Conservation (phyloP, 768 basidiomycete species). For the Kwoniella europaea region DNA sequence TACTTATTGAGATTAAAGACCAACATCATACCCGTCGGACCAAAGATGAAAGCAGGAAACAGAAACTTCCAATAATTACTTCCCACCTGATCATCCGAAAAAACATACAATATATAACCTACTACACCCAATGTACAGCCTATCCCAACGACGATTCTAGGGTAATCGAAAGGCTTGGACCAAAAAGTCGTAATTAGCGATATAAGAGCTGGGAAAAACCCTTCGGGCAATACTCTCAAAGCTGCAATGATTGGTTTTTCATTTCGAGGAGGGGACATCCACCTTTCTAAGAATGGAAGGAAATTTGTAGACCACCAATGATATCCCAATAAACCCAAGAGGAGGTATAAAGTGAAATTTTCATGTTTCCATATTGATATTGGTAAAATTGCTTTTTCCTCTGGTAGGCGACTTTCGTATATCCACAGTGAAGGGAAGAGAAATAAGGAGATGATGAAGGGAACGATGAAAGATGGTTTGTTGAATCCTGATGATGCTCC, state of each 20-base stretch:
- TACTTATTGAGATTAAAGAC: slow-evolving; percentile 29
- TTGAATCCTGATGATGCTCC: slow-evolving; percentile 48
- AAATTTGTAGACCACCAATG: slow-evolving; percentile 33
- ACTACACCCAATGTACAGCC: slow-evolving; percentile 70
- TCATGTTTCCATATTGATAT: slow-evolving; percentile 42
- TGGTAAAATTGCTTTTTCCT: slow-evolving; percentile 40
- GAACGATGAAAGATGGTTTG: slow-evolving; percentile 38
- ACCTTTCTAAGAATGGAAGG: no score
- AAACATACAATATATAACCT: slow-evolving; percentile 60
- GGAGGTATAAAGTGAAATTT: slow-evolving; percentile 45
- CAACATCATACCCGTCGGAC: slow-evolving; percentile 31
- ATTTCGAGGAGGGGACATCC: no score
- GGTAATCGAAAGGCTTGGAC: slow-evolving; percentile 3
- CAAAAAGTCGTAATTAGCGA: no score
- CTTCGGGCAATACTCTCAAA: no score
- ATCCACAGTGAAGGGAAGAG: slow-evolving; percentile 43
- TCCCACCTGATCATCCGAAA: slow-evolving; percentile 13
- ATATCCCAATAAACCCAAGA: slow-evolving; percentile 38
- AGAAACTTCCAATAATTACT: slow-evolving; percentile 37
- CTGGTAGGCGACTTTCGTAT: slow-evolving; percentile 32
- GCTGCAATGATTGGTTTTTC: no score
- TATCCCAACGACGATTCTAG: slow-evolving; percentile 21
- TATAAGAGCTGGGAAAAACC: no score
- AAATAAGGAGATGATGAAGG: slow-evolving; percentile 39
- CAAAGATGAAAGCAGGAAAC: slow-evolving; percentile 38